Percentiles rank a stretch among this genome's conserved stretches.
Conservation (phyloP, 257 asterid species). For the Linaria vulgaris region DNA sequence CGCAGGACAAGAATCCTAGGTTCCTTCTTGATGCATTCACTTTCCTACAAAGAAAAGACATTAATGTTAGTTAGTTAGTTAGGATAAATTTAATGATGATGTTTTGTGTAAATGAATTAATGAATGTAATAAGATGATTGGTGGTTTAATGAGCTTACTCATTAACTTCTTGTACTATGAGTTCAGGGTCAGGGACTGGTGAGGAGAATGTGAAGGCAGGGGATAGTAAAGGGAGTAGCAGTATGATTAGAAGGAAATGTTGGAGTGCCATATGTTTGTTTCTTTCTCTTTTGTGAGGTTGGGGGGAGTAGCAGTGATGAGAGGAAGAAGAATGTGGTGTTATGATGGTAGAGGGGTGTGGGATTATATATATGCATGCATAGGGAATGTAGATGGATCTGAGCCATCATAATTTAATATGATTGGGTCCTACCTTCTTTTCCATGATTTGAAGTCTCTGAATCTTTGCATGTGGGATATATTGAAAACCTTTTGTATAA, state of each 20-base stretch:
- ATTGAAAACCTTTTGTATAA: slow-evolving; percentile 10
- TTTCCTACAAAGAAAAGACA: slow-evolving; percentile 42
- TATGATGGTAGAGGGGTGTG: slow-evolving; percentile 24
- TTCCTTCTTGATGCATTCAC: slow-evolving; percentile 69
- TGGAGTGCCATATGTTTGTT: slow-evolving; percentile 40
- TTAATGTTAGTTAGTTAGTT: slow-evolving; percentile 9
- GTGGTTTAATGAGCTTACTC: slow-evolving; percentile 42
- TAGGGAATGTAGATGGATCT: slow-evolving; percentile 16
- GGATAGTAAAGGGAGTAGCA: slow-evolving; percentile 31
- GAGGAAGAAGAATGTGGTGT: slow-evolving; percentile 1
- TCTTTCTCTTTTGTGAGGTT: slow-evolving; percentile 8
- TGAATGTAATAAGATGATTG: neutral
- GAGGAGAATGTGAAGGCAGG: slow-evolving; percentile 44
- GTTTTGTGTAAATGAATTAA: neutral
- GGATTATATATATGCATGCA: slow-evolving; percentile 26
- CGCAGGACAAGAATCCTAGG: slow-evolving; percentile 67
- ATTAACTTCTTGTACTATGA: slow-evolving; percentile 65
- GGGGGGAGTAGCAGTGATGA: neutral
- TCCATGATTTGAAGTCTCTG: slow-evolving; percentile 18
- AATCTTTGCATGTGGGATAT: slow-evolving; percentile 20
- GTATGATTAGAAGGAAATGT: slow-evolving; percentile 34
- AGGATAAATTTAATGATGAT: no score
- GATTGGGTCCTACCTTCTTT: slow-evolving; percentile 35
- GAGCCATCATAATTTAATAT: slow-evolving; percentile 22
- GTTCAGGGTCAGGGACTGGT: slow-evolving; percentile 68